phyloP scores from a whole-genome alignment of 768 basidiomycete species.

The Trametes sanguinea region DNA sequence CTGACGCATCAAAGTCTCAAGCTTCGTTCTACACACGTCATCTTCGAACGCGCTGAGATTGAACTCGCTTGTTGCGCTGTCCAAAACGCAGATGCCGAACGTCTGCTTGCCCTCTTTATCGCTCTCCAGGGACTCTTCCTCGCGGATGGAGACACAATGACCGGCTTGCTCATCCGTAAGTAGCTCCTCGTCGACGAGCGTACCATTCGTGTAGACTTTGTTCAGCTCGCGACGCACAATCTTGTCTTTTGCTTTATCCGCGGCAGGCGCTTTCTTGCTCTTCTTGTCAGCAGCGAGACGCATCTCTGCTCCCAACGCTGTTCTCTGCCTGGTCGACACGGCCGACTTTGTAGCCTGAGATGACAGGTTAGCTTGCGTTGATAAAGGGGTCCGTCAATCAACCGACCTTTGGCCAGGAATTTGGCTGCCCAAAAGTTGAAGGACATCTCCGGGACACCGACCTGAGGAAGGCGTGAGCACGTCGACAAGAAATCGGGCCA shows the following conservation, averaged over 20 bases:
- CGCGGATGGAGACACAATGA: constrained; percentile 90
- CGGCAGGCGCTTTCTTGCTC: constrained; percentile 37
- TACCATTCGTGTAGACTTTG: constrained; percentile 96
- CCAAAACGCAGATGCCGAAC: constrained; percentile 90
- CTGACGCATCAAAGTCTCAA: constrained; percentile 93
- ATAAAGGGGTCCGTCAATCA: neutral
- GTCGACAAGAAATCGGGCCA: neutral
- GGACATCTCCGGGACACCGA: constrained; percentile 92
- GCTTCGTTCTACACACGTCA: constrained; percentile 86
- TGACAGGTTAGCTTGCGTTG: neutral
- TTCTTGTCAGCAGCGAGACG: constrained; percentile 75
- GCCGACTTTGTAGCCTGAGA: constrained; percentile 86
- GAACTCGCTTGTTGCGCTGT: constrained; percentile 96
- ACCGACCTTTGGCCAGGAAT: constrained; percentile 75
- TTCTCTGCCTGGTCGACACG: constrained; percentile 98
- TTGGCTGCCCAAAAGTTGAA: constrained; percentile 95
- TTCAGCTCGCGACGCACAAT: constrained; percentile 83
- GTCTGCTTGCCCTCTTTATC: constrained; percentile 47
- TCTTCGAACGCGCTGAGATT: constrained; percentile 88
- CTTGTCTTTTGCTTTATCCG: constrained; percentile 70
- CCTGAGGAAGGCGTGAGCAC: constrained; percentile 43
- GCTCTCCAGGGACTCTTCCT: constrained; percentile 45
- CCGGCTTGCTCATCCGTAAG: constrained; percentile 92
- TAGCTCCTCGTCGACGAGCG: constrained; percentile 87
- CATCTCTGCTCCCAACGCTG: constrained; percentile 96